Base-by-base conservation (phyloP, 331 rosid species). In the Malus hybrid region DNA sequence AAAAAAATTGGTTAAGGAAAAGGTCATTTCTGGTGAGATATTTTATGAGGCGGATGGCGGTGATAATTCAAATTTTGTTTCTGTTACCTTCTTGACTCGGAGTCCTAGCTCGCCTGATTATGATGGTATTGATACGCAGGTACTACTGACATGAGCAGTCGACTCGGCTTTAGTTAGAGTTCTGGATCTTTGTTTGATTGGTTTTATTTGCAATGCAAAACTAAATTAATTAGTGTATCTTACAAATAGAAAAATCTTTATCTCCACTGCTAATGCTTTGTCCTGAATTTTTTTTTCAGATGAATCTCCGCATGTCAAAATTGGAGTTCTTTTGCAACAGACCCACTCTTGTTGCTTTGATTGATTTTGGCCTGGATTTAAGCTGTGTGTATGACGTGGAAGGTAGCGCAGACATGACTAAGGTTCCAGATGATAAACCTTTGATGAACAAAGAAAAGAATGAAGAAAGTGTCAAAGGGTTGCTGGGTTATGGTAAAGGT, bases 291-390 rank as follows among this genome's bases (percentile, higher is more conserved):
- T 19, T 19, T 57, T 77, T 80, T 82, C 96, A 95, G 99, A 90
- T 95, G 99, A 84, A 92, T 85, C 82, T 95, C 74, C 88, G 88
- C 62, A 92, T 95, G 99, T 95, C 96, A 77, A 95, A 88, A 80
- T 83, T 95, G 82, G 99, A 92, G 75, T 95, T 95, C 80, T 95
- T 85, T 75, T 95, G 97, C 87, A 95, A 90, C 87, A 90, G 99
- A 76, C 99, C 97, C 57, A 95, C 99, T 71, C 86, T 95, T 82
- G 96, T 95, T 72, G 97, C 99, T 36, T 80, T 95, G 83, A 95
- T 95, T 80, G 86, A 83, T 84, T 89, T 95, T 66, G 93, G 99
- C 80, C 82, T 95, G 68, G 99, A 95, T 74, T 64, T 92, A 77
- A 92, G 90, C 76, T 79, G 89, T 29, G 85, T 84, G 77, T 81